Evolutionary conservation across 345 rosid genomes (phyloP), one percentile per base, ranked within the genome.

Genomic region (Cardamine chenopodiifolia): DNA sequence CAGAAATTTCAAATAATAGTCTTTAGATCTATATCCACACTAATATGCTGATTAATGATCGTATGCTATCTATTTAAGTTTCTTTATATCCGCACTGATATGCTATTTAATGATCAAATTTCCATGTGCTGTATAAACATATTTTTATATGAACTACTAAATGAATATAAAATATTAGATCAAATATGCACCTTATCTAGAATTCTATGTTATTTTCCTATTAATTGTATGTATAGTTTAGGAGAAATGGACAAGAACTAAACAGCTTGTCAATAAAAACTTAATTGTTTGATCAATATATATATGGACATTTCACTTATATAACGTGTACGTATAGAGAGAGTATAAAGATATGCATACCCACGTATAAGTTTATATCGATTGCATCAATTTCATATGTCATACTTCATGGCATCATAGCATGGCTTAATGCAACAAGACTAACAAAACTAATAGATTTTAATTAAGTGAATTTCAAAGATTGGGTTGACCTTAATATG

Each of bases 371-470:
- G 25, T 39, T 47, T 66, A 31, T 77, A 57, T 39, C 42, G 47
- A 8, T 57, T 66, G 44, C 23, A 15, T 69, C 52, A 32, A 32
- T 65, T 44, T 32, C 55, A 22, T 65, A 31, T 77, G 72, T 31
- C 77, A 66, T 52, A 66, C 69, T 64, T 71, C 68, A 78, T 72
- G 81, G 73, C 77, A 50, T 78, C 68, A 78, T 72, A 77, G 58
- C 73, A 58, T 77, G 77, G 57, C 23, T 49, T 57, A 77, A 65
- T 58, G 77, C 67, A 71, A 50, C 18, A 77, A 70, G 50, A 37
- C 62, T n/a, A 44, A 44, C 53, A 45, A 62, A 71, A 66, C 44
- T 56, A 29, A 37, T 39, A 3, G n/a, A 39, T 39, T 55, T 58
- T 54, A 66, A 48, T 63, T 39, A 20, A 35, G 6, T 70, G 39